phyloP scores from a whole-genome alignment of 2,329 filamentous ascomycete species.

The Fusarium veterinarium region DNA sequence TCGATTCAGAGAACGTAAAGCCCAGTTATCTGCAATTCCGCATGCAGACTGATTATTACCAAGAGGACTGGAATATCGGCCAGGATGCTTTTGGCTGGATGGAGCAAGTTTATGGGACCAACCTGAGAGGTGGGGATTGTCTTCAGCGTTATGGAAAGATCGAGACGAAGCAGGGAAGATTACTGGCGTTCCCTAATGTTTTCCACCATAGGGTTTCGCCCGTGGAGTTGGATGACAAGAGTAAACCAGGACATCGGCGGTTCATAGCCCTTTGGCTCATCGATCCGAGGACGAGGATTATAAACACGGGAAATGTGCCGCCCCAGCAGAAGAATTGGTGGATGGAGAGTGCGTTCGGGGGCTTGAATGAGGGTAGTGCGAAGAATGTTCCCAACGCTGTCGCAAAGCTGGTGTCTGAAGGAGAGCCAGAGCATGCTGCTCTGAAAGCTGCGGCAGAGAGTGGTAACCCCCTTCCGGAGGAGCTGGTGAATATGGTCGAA shows the following conservation, averaged over 20 bases:
- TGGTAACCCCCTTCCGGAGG: background rate
- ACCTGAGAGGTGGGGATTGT: fast-evolving
- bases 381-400: background rate
- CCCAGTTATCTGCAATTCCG: conserved; percentile 35
- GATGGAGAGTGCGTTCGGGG: conserved; percentile 28
- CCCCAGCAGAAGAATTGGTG: conserved; percentile 50
- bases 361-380: background rate
- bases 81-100: conserved; percentile 11
- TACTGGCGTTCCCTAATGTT: conserved; percentile 36
- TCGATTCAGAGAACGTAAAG: conserved; percentile 40
- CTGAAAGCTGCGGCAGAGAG: conserved; percentile 2
- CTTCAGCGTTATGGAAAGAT: conserved; percentile 35
- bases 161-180: conserved; percentile 29
- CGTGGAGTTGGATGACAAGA: conserved; percentile 59
- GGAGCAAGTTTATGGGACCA: conserved; percentile 22
- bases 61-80: background rate
- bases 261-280: conserved; percentile 66
- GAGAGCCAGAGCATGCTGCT: background rate
- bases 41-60: conserved; percentile 12
- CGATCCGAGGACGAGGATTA: conserved; percentile 57
- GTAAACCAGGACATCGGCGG: conserved; percentile 62
- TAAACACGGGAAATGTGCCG: conserved; percentile 50
- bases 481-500: conserved; percentile 25
- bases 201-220: conserved; percentile 42
- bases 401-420: background rate